phyloP scores from a whole-genome alignment of 257 asterid genomes.

The Phtheirospermum japonicum region DNA sequence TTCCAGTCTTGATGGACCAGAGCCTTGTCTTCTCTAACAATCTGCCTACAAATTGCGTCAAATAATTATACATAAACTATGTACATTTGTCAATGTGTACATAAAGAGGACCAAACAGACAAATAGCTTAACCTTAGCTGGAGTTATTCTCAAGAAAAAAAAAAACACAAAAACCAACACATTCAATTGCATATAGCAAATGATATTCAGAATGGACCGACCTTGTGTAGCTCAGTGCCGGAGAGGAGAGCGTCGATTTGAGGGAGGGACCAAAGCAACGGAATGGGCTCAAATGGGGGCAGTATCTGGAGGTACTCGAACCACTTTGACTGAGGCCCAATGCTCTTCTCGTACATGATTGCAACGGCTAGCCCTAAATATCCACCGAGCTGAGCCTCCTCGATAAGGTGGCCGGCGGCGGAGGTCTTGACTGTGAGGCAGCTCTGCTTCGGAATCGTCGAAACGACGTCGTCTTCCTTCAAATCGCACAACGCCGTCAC shows the following conservation, averaged over 20 bases:
- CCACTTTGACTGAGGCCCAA: slow-evolving; percentile 75
- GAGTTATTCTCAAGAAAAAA: no score
- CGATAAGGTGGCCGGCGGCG: slow-evolving; percentile 58
- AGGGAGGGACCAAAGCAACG: slow-evolving; percentile 66
- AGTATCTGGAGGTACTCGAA: slow-evolving; percentile 65
- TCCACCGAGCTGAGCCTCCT: slow-evolving; percentile 78
- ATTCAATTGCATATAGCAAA: neutral
- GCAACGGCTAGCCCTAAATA: slow-evolving; percentile 65
- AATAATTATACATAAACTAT: slow-evolving; percentile 16
- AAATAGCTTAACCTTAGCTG: no score
- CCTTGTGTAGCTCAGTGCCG: slow-evolving; percentile 89
- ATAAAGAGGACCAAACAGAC: no score
- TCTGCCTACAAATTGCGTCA: slow-evolving; percentile 52
- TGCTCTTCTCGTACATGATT: slow-evolving; percentile 80
- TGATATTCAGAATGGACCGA: slow-evolving; percentile 24
- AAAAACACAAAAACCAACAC: no score
- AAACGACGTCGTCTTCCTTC: slow-evolving; percentile 74
- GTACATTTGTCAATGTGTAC: no score
- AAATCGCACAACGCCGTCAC: slow-evolving; percentile 62
- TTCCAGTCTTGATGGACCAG: slow-evolving; percentile 78
- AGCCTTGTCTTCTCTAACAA: slow-evolving; percentile 68
- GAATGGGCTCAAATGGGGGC: slow-evolving; percentile 75
- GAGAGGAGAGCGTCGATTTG: slow-evolving; percentile 69
- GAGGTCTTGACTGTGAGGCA: slow-evolving; percentile 79
- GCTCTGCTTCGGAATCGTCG: slow-evolving; percentile 76